These are phyloP conservation scores for Fusarium goolgardi DNA, from an alignment of 2,329 filamentous ascomycete species.

Conservation along the genomic window DNA sequence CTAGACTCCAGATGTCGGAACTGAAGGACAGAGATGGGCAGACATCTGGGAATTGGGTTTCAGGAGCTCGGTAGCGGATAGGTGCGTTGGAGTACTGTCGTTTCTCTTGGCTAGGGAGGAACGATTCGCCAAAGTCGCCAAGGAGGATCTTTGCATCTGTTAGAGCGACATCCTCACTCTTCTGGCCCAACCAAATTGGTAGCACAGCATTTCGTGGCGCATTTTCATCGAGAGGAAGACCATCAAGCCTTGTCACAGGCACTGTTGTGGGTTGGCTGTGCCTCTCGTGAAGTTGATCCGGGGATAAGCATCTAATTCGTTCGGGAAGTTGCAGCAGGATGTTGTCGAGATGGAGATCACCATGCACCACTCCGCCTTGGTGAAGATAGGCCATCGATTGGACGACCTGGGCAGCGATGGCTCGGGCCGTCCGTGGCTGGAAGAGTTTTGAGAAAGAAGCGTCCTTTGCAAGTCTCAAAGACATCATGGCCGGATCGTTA, in stretches of 20 bases:
- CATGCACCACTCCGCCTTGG: conserved; percentile 38
- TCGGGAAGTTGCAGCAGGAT: conserved; percentile 39
- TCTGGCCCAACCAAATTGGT: conserved; percentile 39
- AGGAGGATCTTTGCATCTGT: conserved; percentile 37
- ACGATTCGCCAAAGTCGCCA: conserved; percentile 42
- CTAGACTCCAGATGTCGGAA: conserved; percentile 42
- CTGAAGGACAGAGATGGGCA: conserved; percentile 36
- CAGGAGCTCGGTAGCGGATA: conserved; percentile 36
- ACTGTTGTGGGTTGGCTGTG: conserved; percentile 31
- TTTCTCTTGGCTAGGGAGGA: conserved; percentile 27
- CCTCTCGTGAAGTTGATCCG: conserved; percentile 35
- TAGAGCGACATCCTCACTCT: conserved; percentile 35
- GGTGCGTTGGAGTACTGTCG: conserved; percentile 38
- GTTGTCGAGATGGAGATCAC: conserved; percentile 42
- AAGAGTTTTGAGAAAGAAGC: conserved; percentile 35
- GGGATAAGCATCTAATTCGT: conserved; percentile 21
- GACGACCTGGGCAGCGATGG: conserved; percentile 39
- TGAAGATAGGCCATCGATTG: conserved; percentile 39
- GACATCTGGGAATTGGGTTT: conserved; percentile 36
- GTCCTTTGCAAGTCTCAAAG: conserved; percentile 38
- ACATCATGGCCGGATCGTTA: conserved; percentile 44
- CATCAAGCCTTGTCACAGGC: conserved; percentile 38
- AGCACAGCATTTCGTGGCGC: conserved; percentile 35
- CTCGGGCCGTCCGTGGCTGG: conserved; percentile 37
- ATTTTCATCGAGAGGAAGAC: conserved; percentile 35